Percentiles rank a stretch among this genome's conserved stretches.
phyloP scores from a whole-genome alignment of 345 rosid species.

The Arabis hirsuta region DNA sequence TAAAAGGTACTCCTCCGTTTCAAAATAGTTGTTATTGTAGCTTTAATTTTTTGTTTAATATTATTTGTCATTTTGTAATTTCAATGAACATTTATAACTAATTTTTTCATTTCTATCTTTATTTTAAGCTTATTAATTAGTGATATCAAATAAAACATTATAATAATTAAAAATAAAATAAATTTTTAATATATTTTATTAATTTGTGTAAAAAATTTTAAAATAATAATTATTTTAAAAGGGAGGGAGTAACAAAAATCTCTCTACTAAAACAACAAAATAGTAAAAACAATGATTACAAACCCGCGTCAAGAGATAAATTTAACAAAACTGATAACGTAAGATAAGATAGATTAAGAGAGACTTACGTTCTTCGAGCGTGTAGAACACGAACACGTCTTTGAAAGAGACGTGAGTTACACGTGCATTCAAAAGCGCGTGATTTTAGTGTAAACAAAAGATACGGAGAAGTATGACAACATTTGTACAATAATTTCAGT shows the following conservation, averaged over 20 bases:
- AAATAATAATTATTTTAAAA: too few relatives aligned
- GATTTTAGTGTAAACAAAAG: constrained; percentile 12
- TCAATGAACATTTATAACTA: too few relatives aligned
- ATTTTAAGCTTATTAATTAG: too few relatives aligned
- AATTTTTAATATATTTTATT: too few relatives aligned
- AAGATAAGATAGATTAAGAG: constrained; percentile 18
- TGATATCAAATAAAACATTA: too few relatives aligned
- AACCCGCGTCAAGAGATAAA: constrained; percentile 20
- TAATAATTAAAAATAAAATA: too few relatives aligned
- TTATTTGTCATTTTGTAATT: too few relatives aligned
- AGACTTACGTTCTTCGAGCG: constrained; percentile 10
- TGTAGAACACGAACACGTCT: background rate
- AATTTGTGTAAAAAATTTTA: too few relatives aligned
- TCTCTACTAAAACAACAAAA: background rate
- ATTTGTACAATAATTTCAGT: constrained; percentile 31
- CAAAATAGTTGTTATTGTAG: too few relatives aligned
- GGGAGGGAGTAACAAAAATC: background rate
- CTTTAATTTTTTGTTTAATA: too few relatives aligned
- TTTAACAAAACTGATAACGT: background rate
- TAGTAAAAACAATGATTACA: background rate
- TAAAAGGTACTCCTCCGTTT: too few relatives aligned
- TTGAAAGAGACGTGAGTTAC: background rate
- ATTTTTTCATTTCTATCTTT: too few relatives aligned
- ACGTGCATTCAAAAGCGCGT: constrained; percentile 1
- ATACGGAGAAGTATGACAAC: constrained; percentile 22